Evolutionary conservation across 176 grass and related monocot genomes (phyloP).

Genomic region (Musa acuminata): DNA sequence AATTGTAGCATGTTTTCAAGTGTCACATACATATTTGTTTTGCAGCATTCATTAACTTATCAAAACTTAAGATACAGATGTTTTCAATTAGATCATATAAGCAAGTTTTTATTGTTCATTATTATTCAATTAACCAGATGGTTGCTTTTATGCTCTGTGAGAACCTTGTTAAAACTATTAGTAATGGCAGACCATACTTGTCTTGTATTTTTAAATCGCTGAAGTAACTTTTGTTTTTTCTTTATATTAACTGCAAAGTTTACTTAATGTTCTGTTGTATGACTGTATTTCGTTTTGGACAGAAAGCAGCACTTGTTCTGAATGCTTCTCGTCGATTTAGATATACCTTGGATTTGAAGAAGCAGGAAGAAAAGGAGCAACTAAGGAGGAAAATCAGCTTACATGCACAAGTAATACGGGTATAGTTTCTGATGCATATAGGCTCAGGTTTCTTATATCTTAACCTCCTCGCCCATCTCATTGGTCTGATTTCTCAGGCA

Average conservation of each 20-base stretch:
- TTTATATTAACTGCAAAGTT: too few relatives aligned
- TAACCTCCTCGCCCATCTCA: constrained; percentile 12
- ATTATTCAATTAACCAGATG: too few relatives aligned
- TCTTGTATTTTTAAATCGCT: neutral
- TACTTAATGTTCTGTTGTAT: neutral
- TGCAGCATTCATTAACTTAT: too few relatives aligned
- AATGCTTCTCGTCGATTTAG: constrained; percentile 92
- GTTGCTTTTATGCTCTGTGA: too few relatives aligned
- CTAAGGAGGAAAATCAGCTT: constrained; percentile 70
- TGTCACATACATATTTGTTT: too few relatives aligned
- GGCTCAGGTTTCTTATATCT: constrained; percentile 2
- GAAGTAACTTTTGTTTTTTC: neutral
- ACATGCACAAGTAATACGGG: constrained; percentile 74
- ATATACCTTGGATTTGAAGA: constrained; percentile 92
- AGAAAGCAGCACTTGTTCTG: constrained; percentile 77
- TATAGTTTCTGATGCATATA: constrained; percentile 21
- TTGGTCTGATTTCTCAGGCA: constrained; percentile 41
- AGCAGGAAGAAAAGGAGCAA: constrained; percentile 60
- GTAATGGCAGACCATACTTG: too few relatives aligned
- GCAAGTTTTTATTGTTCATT: too few relatives aligned
- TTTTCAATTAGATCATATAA: too few relatives aligned
- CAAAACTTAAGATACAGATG: too few relatives aligned
- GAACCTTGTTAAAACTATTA: too few relatives aligned
- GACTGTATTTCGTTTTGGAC: constrained; percentile 11
- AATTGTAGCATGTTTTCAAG: too few relatives aligned